Evolutionary conservation across 352 stramenopile species (phyloP).

Genomic region (Globisporangium solare): DNA sequence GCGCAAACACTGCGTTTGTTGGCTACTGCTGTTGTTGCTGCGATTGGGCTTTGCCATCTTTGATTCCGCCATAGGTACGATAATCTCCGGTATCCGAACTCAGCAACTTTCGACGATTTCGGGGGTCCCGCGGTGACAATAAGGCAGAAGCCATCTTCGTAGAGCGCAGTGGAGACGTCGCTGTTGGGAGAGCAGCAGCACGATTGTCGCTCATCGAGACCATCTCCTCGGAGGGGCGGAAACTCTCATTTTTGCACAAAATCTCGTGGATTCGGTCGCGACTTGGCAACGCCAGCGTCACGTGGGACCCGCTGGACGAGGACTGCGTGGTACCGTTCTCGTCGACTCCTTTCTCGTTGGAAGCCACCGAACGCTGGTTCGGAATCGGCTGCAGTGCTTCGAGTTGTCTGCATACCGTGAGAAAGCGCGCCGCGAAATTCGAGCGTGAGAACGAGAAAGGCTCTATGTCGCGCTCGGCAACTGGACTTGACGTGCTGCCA

Average conservation of each 20-base stretch:
- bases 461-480: slow-evolving; percentile 3
- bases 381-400: slow-evolving; percentile 21
- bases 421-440: slow-evolving; percentile 18
- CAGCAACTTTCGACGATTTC: background rate
- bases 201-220: background rate
- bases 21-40: background rate
- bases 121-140: background rate
- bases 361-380: background rate
- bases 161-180: background rate
- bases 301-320: slow-evolving; percentile 1
- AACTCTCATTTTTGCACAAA: slow-evolving; percentile 11
- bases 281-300: slow-evolving; percentile 4
- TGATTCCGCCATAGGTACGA: background rate
- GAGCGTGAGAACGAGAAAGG: slow-evolving; percentile 4
- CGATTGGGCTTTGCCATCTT: background rate
- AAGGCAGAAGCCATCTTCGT: background rate
- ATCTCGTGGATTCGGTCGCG: slow-evolving; percentile 12
- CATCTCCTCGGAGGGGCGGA: slow-evolving; percentile 12
- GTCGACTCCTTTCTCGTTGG: background rate
- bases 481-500: background rate
- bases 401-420: slow-evolving; percentile 25
- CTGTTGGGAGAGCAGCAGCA: background rate
- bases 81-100: background rate
- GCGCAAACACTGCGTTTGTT: slow-evolving; percentile 12
- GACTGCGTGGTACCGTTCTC: background rate